Conservation (phyloP, 495 filamentous ascomycete genomes). For the Neurospora sp. region DNA sequence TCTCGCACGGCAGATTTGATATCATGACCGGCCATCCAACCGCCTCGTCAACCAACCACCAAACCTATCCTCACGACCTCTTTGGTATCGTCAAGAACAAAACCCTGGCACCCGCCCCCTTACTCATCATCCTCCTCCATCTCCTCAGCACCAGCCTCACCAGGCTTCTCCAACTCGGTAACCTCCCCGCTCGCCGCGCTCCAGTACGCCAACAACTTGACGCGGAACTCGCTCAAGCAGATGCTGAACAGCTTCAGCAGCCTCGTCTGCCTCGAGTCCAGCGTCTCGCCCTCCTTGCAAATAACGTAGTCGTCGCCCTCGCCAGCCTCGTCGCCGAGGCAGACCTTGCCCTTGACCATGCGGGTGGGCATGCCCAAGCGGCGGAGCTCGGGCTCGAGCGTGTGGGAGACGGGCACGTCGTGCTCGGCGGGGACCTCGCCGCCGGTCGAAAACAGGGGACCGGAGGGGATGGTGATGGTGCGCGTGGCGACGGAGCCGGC, state of each 20-base stretch:
- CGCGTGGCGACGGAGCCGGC: constrained; percentile 68
- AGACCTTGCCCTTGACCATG: constrained; percentile 78
- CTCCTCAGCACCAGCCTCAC: constrained; percentile 26
- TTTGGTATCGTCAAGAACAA: too few relatives aligned
- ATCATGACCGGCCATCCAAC: not conserved
- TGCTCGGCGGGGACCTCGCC: constrained; percentile 66
- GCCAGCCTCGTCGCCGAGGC: constrained; percentile 54
- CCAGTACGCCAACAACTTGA: constrained; percentile 70
- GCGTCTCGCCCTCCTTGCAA: constrained; percentile 67
- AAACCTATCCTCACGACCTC: too few relatives aligned
- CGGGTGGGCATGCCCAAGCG: constrained; percentile 80
- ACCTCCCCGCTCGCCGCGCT: constrained; percentile 47
- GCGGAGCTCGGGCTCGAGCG: constrained; percentile 76
- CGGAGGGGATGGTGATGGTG: constrained; percentile 66
- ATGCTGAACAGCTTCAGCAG: constrained; percentile 91
- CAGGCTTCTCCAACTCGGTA: constrained; percentile 46
- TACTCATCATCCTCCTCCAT: constrained; percentile 14
- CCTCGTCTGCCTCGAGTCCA: constrained; percentile 83
- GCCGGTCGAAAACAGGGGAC: constrained; percentile 64
- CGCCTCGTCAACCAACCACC: not conserved
- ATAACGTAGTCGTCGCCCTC: constrained; percentile 52
- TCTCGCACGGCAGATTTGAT: too few relatives aligned
- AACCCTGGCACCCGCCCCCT: too few relatives aligned
- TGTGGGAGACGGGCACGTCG: constrained; percentile 79
- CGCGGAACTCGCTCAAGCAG: constrained; percentile 76